phyloP scores from a whole-genome alignment of 768 basidiomycete species.

The Aureoboletus auriporus region DNA sequence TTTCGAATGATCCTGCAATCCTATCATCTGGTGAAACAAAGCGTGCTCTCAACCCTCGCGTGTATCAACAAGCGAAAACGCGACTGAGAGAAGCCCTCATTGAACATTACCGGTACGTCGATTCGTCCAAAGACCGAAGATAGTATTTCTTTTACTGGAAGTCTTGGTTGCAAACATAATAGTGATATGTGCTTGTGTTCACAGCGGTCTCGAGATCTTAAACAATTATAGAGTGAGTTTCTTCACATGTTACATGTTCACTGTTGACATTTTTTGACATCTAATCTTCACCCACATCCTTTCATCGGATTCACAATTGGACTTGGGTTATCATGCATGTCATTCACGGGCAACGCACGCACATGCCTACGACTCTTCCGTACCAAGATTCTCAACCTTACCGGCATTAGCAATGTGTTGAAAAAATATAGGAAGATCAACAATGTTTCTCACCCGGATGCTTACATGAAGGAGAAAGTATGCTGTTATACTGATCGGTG shows the following conservation, averaged over 20 bases:
- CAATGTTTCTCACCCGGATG: constrained; percentile 63
- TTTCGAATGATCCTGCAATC: background rate
- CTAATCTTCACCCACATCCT: no score
- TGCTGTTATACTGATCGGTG: background rate
- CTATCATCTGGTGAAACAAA: background rate
- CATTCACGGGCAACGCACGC: no score
- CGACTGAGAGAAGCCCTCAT: constrained; percentile 78
- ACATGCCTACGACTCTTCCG: no score
- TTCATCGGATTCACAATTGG: no score
- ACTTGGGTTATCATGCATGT: no score
- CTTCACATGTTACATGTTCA: background rate
- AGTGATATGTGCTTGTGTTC: constrained; percentile 7
- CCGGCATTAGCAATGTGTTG: constrained; percentile 82
- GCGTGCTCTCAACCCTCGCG: constrained; percentile 55
- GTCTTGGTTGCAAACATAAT: background rate
- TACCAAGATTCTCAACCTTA: constrained; percentile 73
- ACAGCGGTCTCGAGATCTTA: constrained; percentile 74
- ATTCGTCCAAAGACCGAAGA: background rate
- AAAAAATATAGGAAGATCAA: constrained; percentile 86
- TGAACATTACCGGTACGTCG: constrained; percentile 72
- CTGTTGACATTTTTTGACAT: no score
- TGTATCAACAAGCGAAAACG: constrained; percentile 79
- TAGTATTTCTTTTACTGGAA: background rate
- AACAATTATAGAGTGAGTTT: constrained; percentile 77
- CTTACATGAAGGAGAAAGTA: constrained; percentile 82